These are phyloP conservation scores for Botrytis tulipae DNA, from an alignment of 2,329 filamentous ascomycete species.

Conservation along the genomic window DNA sequence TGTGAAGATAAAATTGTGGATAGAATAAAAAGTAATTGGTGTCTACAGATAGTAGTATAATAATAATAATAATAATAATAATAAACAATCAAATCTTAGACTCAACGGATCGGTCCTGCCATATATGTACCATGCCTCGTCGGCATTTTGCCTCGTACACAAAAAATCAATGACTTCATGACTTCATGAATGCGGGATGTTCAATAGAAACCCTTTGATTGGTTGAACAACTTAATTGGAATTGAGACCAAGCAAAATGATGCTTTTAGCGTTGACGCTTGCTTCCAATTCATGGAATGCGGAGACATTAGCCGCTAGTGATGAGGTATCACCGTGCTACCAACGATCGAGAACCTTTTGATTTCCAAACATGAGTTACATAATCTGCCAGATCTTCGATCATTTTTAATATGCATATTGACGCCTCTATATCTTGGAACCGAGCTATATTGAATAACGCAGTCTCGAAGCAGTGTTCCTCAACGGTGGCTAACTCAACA, in stretches of 20 bases:
- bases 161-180: constrained; percentile 1
- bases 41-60: neutral
- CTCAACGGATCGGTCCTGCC: neutral
- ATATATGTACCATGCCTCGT: neutral
- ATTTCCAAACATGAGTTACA: neutral
- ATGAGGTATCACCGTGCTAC: neutral
- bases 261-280: constrained; percentile 2
- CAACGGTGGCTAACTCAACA: neutral
- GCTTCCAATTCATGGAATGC: neutral
- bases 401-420: neutral
- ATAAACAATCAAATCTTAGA: neutral
- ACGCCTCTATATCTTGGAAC: neutral
- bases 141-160: neutral
- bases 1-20: neutral
- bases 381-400: neutral
- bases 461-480: neutral
- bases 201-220: constrained; percentile 3
- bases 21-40: neutral
- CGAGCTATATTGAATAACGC: neutral
- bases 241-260: neutral
- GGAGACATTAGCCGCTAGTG: neutral
- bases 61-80: neutral
- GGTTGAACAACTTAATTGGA: neutral
- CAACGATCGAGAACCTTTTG: constrained; percentile 5
- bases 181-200: constrained; percentile 5